These are phyloP conservation scores for Epichloe baconii DNA, from an alignment of 2,329 filamentous ascomycete species.

Conservation along the genomic window DNA sequence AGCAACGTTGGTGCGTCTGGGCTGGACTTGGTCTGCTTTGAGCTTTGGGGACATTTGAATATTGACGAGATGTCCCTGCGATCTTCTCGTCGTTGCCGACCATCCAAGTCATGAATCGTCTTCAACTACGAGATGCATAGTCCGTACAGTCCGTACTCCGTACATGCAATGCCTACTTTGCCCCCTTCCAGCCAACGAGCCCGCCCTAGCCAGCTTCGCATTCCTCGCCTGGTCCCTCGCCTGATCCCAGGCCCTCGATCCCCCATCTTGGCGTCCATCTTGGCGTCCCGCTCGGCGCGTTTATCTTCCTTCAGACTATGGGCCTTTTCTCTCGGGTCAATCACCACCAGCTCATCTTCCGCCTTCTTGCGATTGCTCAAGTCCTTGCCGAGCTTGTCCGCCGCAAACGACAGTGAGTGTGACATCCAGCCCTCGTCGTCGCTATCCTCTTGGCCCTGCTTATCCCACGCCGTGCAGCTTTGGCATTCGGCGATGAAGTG, in stretches of 20 bases:
- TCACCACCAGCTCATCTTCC: conserved; percentile 81
- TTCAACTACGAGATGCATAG: too few species aligned
- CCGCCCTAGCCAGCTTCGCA: conserved; percentile 39
- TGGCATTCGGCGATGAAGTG: conserved; percentile 96
- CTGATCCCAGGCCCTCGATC: conserved; percentile 43
- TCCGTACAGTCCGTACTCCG: background rate
- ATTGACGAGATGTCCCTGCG: too few species aligned
- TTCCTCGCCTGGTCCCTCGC: conserved; percentile 35
- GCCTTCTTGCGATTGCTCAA: conserved; percentile 82
- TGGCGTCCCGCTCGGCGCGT: conserved; percentile 42
- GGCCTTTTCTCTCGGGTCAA: conserved; percentile 78
- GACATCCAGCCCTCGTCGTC: conserved; percentile 70
- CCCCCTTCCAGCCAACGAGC: conserved; percentile 44
- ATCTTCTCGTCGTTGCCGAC: too few species aligned
- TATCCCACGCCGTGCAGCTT: conserved; percentile 78
- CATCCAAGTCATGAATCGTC: too few species aligned
- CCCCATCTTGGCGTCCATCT: conserved; percentile 25
- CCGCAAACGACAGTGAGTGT: conserved; percentile 73
- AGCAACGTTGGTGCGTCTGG: too few species aligned
- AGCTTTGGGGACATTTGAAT: too few species aligned
- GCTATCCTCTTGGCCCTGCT: conserved; percentile 43
- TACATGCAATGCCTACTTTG: conserved; percentile 26
- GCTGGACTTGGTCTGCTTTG: too few species aligned
- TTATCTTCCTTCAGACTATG: conserved; percentile 56
- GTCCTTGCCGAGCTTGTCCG: conserved; percentile 84